Base-by-base conservation (phyloP, 306 rosid genomes). In the Dicorynia guianensis region DNA sequence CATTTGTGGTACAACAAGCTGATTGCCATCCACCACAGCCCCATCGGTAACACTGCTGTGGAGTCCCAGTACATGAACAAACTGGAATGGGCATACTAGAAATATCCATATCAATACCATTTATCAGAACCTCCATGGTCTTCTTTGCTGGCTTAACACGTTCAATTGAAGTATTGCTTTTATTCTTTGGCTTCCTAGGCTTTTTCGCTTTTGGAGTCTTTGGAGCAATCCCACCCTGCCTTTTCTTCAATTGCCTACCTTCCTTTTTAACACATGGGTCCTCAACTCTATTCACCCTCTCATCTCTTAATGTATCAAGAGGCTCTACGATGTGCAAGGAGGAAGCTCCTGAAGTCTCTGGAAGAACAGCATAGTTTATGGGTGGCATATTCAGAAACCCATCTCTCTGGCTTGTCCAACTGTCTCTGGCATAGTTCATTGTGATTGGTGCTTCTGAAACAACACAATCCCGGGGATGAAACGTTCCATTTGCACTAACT, bases 21-120 rank as follows among this genome's bases (percentile, higher is more conserved):
- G 98, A 94, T 68, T 94, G 98, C 98, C 98, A 94, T 6, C 98
- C 97, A 10, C 97, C 98, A 42, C 89, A 88, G 55, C 98, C 98
- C 98, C 98, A 94, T 6, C 98, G 86, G 63, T 94, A 94, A 72
- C 98, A 90, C 75, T 91, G 98, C 73, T 92, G 97, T 40, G 96
- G 89, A 34, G 79, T 10, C 65, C 98, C 97, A 43, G 98, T 94
- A 69, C 98, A 94, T 0, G 98, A 90, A 75, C 98, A 94, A 36
- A 92, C 87, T 8, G 98, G 98, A 82, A 87, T 88, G 2, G 98
- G 96, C n/a, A 94, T 79, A 48, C 97, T 85, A 18, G 98, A 91
- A 75, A 94, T 88, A 62, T 93, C 98, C 96, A 93, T 88, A 50
- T 84, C 91, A 63, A 94, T 81, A 64, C 98, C 98, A 44, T 90